Evolutionary conservation across 345 rosid species (phyloP).

Genomic region (Triadica sebifera): DNA sequence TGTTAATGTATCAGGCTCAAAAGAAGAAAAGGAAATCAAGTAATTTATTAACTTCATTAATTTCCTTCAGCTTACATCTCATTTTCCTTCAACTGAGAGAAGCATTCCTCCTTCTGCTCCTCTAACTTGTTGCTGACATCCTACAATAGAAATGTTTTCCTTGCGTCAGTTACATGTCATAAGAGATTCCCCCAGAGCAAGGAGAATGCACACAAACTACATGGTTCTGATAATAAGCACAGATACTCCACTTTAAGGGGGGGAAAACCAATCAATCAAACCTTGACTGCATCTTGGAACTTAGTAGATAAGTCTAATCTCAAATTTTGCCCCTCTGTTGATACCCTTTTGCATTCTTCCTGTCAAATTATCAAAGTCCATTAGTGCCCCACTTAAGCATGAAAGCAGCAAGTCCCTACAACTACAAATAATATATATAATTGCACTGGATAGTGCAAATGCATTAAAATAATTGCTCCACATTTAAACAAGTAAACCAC

Average conservation of each 20-base stretch:
- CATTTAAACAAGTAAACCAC: no score
- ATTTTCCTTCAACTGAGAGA: constrained; percentile 84
- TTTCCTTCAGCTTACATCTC: constrained; percentile 64
- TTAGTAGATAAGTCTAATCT: constrained; percentile 80
- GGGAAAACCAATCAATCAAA: constrained; percentile 16
- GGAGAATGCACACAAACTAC: constrained; percentile 1
- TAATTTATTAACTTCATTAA: background rate
- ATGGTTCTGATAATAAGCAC: background rate
- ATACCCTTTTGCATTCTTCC: constrained; percentile 42
- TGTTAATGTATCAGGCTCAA: background rate
- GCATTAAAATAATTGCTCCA: no score
- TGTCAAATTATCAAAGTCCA: no score
- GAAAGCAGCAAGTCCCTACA: no score
- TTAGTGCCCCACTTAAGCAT: no score
- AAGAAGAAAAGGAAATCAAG: background rate
- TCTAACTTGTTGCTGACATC: constrained; percentile 88
- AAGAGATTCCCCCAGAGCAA: background rate
- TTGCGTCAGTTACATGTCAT: background rate
- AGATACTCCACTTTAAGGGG: background rate
- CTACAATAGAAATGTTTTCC: constrained; percentile 38
- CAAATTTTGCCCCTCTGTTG: constrained; percentile 80
- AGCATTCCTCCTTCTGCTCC: constrained; percentile 81
- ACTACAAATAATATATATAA: no score
- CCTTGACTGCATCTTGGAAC: constrained; percentile 95
- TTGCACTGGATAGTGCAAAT: no score